Evolutionary conservation across 345 rosid genomes (phyloP).

Genomic region (Corymbia maculata): DNA sequence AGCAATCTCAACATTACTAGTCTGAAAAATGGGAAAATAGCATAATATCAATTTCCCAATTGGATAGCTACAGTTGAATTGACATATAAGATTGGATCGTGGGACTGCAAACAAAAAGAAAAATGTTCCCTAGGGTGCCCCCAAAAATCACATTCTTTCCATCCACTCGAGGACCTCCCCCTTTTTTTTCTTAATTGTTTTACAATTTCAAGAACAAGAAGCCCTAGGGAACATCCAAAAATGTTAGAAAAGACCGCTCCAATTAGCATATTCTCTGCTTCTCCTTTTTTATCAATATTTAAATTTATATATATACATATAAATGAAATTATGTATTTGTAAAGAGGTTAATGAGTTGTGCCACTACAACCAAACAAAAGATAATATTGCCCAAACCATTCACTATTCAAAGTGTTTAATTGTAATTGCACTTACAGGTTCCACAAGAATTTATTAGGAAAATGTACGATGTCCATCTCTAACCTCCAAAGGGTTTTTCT

Average conservation of each 20-base stretch:
- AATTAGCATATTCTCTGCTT: background rate
- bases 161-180: background rate
- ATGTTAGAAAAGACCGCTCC: background rate
- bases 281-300: background rate
- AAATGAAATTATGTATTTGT: background rate
- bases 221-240: conserved; percentile 1
- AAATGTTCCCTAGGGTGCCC: background rate
- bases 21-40: background rate
- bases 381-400: background rate
- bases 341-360: background rate
- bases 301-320: background rate
- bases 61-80: background rate
- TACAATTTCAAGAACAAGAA: background rate
- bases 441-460: background rate
- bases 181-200: background rate
- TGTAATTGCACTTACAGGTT: background rate
- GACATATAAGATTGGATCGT: background rate
- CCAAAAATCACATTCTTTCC: background rate
- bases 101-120: background rate
- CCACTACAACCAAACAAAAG: background rate
- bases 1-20: background rate
- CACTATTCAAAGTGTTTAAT: background rate
- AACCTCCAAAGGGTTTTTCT: background rate
- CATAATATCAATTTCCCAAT: background rate
- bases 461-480: background rate